Percentiles rank a stretch among this genome's conserved stretches.
Conservation (phyloP, 306 rosid genomes). For the Senna siamea region DNA sequence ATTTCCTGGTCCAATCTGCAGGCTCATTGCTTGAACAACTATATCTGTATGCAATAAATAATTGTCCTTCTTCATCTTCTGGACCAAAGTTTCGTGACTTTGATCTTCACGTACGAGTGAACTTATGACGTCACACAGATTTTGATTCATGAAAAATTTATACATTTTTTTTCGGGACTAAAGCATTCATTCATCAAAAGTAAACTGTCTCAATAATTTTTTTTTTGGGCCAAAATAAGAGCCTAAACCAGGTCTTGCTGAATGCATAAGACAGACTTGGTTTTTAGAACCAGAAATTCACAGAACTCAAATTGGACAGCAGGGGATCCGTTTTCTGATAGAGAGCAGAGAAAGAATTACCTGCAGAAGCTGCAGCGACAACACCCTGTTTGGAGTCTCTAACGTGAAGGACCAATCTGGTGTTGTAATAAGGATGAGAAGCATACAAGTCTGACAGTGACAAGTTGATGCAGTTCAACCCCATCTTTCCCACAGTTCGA, state of each 20-base stretch:
- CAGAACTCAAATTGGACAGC: no score
- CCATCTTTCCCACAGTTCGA: background rate
- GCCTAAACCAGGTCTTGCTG: background rate
- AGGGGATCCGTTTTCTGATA: no score
- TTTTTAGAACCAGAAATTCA: background rate
- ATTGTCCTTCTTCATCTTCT: background rate
- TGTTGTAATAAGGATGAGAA: background rate
- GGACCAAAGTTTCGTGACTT: background rate
- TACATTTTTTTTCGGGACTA: background rate
- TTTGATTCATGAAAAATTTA: background rate
- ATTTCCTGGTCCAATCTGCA: background rate
- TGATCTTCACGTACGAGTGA: background rate
- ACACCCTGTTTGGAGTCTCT: constrained; percentile 18
- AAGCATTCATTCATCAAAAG: background rate
- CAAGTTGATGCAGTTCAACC: constrained; percentile 5
- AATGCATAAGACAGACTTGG: background rate
- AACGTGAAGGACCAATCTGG: background rate
- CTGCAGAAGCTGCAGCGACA: constrained; percentile 31
- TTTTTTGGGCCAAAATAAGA: background rate
- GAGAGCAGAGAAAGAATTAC: constrained; percentile 6
- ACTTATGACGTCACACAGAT: no score
- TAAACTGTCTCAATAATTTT: background rate
- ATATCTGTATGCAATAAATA: background rate
- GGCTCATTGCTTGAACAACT: background rate
- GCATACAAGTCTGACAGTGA: constrained; percentile 29